Conservation (phyloP, 2,329 filamentous ascomycete species). For the Aspergillus neoniger region DNA sequence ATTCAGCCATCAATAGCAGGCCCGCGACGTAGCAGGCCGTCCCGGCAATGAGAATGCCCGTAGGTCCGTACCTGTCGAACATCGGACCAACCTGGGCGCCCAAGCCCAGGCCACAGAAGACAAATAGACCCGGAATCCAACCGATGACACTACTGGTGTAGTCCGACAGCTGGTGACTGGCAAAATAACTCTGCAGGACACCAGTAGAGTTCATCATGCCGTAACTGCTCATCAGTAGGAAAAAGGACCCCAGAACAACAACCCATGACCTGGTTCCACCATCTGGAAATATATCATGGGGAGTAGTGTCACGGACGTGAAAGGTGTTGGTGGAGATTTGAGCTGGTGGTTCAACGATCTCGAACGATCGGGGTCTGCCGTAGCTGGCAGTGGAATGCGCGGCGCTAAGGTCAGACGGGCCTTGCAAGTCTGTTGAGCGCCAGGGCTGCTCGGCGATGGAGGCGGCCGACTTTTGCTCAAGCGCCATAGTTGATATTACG, state of each 20-base stretch:
- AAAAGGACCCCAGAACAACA: constrained; percentile 41
- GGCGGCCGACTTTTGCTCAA: neutral
- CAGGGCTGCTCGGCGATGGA: neutral
- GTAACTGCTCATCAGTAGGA: constrained; percentile 42
- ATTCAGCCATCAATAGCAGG: constrained; percentile 52
- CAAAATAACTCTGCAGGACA: constrained; percentile 52
- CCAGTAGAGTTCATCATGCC: constrained; percentile 56
- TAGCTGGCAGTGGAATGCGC: neutral
- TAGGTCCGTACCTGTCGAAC: constrained; percentile 54
- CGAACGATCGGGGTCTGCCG: neutral
- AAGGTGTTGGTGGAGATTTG: neutral
- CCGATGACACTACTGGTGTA: constrained; percentile 51
- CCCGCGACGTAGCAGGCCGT: constrained; percentile 42
- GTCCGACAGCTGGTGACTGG: constrained; percentile 46
- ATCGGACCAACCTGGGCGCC: constrained; percentile 54
- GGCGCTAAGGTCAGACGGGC: neutral
- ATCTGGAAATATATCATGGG: constrained; percentile 30
- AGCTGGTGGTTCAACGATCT: neutral
- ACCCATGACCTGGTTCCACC: constrained; percentile 40
- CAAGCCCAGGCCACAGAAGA: constrained; percentile 47
- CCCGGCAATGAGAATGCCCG: constrained; percentile 44
- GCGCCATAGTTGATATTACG: neutral
- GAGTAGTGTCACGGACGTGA: neutral
- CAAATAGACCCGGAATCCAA: constrained; percentile 54
- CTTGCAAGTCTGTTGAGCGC: neutral